phyloP scores from a whole-genome alignment of 169 alveolate species.

The Ichthyophthirius multifiliis region DNA sequence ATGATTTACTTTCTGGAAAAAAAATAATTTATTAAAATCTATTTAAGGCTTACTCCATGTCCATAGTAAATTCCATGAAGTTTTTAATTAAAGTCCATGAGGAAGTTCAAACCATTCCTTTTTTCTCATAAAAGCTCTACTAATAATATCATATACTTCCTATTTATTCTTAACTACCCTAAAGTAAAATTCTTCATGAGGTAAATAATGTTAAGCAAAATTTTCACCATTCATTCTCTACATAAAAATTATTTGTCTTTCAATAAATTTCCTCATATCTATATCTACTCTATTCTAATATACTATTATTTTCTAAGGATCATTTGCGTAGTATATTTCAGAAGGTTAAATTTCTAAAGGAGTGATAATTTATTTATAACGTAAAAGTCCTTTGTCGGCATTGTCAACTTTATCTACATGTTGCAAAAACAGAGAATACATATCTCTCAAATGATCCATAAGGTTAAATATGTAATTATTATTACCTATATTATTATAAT shows the following conservation, averaged over 20 bases:
- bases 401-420: constrained; percentile 29
- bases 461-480: neutral
- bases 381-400: constrained; percentile 16
- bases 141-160: constrained; percentile 76
- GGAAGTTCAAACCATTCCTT: constrained; percentile 76
- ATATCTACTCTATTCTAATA: constrained; percentile 33
- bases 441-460: constrained; percentile 24
- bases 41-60: constrained; percentile 81
- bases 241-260: constrained; percentile 19
- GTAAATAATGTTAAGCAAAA: neutral
- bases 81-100: constrained; percentile 63
- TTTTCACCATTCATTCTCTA: constrained; percentile 6
- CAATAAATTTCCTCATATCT: constrained; percentile 35
- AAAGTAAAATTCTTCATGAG: constrained; percentile 42
- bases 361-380: constrained; percentile 11
- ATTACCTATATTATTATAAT: neutral
- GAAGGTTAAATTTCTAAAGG: neutral
- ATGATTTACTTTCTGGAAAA: constrained; percentile 80
- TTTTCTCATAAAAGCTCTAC: constrained; percentile 61
- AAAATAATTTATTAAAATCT: constrained; percentile 66
- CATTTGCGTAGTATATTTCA: constrained; percentile 24
- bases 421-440: neutral
- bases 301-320: constrained; percentile 15
- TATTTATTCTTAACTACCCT: constrained; percentile 70
- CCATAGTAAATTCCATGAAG: constrained; percentile 83